Base-by-base conservation (phyloP, 164 flowering plant species). In the Dillenia suffruticosa region DNA sequence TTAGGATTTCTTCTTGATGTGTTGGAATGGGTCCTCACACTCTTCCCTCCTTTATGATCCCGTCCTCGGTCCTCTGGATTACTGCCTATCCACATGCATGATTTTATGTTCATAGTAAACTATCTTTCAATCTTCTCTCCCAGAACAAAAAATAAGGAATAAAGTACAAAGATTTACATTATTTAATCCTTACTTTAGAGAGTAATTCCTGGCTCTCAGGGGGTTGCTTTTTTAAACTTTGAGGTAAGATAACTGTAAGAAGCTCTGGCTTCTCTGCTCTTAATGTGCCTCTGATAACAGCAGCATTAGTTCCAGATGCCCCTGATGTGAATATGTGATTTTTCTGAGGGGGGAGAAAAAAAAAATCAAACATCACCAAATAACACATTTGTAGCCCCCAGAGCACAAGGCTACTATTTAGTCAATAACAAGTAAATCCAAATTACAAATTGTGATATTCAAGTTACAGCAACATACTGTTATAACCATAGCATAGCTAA, bases 261-360 rank as follows among this genome's bases (percentile, higher is more conserved):
- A 86, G 74, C 63, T 94, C 99, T 4, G 97, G 97, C 74, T 70
- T 82, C 74, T 89, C 98, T 13, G 98, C 95, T 73, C 96, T 81
- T 69, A 87, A 77, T 63, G 90, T 96, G 67, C 99, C 99, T 82
- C 97, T 84, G 51, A 94, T 91, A 43, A 94, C 99, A 74, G 97
- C 97, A 63, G 99, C 97, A 84, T 94, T 94, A 46, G 99, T 94
- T 13, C 98, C 98, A 47, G 98, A 85, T 65, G 99, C 96, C 66
- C 99, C 97, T 12, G 99, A 94, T 24, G 99, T 91, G 71, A 72
- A 94, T n/a, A 94, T 94, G 65, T 91, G 97, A 54, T 94, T 94
- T 79, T 94, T 91, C 97, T 94, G 90, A 12, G 44, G 26, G 53
- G 8, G 1, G n/a, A n/a, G 24, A 8, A 49, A 11, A 12, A 19